Conservation (phyloP, 2,329 filamentous ascomycete species). For the Cordyceps cicadae region DNA sequence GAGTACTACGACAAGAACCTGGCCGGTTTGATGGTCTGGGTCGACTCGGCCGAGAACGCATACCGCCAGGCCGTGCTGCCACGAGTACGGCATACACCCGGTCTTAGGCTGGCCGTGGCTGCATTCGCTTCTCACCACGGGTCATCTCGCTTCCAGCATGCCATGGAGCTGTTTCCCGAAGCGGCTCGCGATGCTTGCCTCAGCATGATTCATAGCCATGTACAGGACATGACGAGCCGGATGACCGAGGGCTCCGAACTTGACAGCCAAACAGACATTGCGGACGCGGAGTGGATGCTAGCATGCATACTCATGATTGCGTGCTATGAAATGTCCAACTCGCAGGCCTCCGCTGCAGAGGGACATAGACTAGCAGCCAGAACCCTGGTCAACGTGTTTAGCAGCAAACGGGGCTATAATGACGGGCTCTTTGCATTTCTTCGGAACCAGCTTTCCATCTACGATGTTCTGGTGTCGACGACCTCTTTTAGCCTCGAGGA, state of each 20-base stretch:
- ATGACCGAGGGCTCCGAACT: constrained; percentile 18
- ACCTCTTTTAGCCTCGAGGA: constrained; percentile 21
- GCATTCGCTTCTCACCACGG: constrained; percentile 24
- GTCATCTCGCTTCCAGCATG: constrained; percentile 16
- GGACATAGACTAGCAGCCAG: constrained; percentile 22
- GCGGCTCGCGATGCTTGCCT: constrained; percentile 22
- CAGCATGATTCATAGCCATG: constrained; percentile 17
- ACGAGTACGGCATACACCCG: constrained; percentile 19
- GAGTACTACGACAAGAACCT: constrained; percentile 23
- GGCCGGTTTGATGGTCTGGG: constrained; percentile 25
- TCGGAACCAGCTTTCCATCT: constrained; percentile 22
- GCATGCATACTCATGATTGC: constrained; percentile 21
- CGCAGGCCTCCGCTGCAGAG: constrained; percentile 19
- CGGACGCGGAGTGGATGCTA: constrained; percentile 23
- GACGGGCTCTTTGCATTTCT: constrained; percentile 21
- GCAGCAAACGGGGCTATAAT: constrained; percentile 14
- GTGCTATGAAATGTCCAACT: constrained; percentile 24
- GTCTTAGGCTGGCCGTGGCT: constrained; percentile 21
- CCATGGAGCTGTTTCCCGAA: constrained; percentile 18
- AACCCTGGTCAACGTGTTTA: constrained; percentile 23
- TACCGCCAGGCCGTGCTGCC: constrained; percentile 22
- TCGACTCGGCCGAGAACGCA: constrained; percentile 22
- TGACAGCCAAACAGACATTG: constrained; percentile 17
- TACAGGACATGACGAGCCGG: constrained; percentile 19
- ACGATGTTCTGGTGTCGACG: constrained; percentile 21